A percentile compares a stretch with the other conserved stretches of the same genome.
These are phyloP conservation scores for Colletotrichum limetticola DNA, from an alignment of 2,329 filamentous ascomycete species.

Conservation along the genomic window DNA sequence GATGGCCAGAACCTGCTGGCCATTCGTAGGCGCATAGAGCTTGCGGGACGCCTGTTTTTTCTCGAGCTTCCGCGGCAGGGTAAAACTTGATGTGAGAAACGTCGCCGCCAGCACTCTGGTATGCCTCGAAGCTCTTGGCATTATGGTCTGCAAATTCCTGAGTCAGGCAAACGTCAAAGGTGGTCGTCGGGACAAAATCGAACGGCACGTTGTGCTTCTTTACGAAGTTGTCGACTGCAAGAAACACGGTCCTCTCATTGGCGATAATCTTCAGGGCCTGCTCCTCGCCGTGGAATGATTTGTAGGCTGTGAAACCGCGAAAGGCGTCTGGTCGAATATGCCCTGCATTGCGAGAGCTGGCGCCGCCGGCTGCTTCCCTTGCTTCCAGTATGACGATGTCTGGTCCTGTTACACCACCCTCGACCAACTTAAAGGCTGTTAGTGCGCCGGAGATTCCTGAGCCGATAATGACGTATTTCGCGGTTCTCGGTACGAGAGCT, in stretches of 20 bases:
- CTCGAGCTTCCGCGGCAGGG: slow-evolving; percentile 49
- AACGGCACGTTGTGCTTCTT: slow-evolving; percentile 52
- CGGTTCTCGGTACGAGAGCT: slow-evolving; percentile 41
- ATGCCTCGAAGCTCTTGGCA: slow-evolving; percentile 2
- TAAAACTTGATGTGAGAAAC: not conserved
- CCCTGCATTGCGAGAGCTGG: slow-evolving; percentile 56
- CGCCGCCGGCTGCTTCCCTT: slow-evolving; percentile 55
- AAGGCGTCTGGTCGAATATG: slow-evolving; percentile 58
- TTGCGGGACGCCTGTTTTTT: slow-evolving; percentile 47
- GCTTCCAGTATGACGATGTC: slow-evolving; percentile 55
- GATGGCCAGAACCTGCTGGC: slow-evolving; percentile 60
- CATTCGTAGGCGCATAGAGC: slow-evolving; percentile 60
- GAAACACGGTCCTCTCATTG: slow-evolving; percentile 31
- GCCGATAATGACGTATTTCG: slow-evolving; percentile 52
- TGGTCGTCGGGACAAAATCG: slow-evolving; percentile 57
- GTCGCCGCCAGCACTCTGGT: too few relatives aligned
- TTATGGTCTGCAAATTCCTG: slow-evolving; percentile 52
- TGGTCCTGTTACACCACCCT: slow-evolving; percentile 44
- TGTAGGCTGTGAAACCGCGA: slow-evolving; percentile 49
- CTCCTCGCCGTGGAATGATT: not conserved
- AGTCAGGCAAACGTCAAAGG: slow-evolving; percentile 60
- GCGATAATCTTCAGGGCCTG: not conserved
- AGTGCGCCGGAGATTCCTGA: slow-evolving; percentile 54
- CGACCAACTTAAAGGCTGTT: slow-evolving; percentile 50
- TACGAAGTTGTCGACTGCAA: slow-evolving; percentile 52